phyloP scores from a whole-genome alignment of 2,329 filamentous ascomycete species.

The Sclerotinia borealis region DNA sequence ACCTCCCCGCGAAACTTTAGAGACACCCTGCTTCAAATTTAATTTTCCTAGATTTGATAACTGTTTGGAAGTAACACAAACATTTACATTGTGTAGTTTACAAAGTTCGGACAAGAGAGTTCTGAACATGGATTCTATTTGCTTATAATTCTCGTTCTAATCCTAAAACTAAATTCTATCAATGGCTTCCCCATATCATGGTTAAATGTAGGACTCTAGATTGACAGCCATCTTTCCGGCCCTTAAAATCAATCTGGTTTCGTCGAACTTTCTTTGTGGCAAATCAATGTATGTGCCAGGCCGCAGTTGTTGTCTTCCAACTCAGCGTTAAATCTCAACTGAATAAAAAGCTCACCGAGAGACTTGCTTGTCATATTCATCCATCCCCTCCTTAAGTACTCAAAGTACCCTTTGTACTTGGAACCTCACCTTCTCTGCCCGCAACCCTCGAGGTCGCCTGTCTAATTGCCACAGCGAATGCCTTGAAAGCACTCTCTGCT shows the following conservation, averaged over 20 bases:
- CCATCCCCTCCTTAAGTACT: conserved; percentile 41
- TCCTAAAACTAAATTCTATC: neutral
- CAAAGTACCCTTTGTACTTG: conserved; percentile 92
- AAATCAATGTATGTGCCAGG: neutral
- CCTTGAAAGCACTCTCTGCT: conserved; percentile 96
- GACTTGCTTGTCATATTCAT: neutral
- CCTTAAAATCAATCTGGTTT: no score
- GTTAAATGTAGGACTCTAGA: neutral
- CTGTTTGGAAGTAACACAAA: neutral
- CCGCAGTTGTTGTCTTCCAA: no score
- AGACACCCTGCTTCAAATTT: neutral
- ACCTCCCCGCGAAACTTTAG: conserved; percentile 7
- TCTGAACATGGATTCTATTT: neutral
- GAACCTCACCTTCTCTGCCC: conserved; percentile 84
- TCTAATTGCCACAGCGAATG: conserved; percentile 78
- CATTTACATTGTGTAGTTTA: neutral
- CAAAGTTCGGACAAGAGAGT: neutral
- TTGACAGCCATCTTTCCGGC: neutral
- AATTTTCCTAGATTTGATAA: neutral
- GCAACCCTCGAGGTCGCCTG: conserved; percentile 68
- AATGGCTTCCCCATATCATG: neutral
- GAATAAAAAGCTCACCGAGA: neutral
- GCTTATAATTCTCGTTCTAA: neutral
- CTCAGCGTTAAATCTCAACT: no score
- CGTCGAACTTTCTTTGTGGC: neutral